Evolutionary conservation across 2,329 filamentous ascomycete genomes (phyloP).

Genomic region (Xylariomycetidae sp.): DNA sequence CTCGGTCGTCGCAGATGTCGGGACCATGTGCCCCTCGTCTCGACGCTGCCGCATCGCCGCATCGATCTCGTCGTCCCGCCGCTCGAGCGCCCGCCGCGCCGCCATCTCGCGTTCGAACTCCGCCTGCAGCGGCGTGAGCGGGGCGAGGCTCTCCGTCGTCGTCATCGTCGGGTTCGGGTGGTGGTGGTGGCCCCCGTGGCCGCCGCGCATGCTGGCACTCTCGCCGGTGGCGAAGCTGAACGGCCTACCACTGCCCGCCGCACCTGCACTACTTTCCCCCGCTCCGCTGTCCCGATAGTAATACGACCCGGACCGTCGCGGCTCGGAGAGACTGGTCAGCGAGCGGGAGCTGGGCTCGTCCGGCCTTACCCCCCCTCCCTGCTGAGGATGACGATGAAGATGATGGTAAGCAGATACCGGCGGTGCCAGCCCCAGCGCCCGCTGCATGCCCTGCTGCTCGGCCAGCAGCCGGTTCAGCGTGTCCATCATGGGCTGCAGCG

Average conservation of each 20-base stretch:
- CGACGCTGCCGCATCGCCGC: background rate
- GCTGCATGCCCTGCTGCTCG: slow-evolving; percentile 19
- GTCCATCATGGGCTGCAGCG: slow-evolving; percentile 39
- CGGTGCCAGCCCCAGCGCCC: background rate
- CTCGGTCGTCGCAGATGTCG: slow-evolving; percentile 1
- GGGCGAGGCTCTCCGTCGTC: background rate
- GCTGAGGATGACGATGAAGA: too few relatives aligned
- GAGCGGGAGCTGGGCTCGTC: too few relatives aligned
- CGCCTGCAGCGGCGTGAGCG: background rate
- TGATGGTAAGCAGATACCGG: too few relatives aligned
- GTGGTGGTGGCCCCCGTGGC: background rate
- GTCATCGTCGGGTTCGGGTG: too few relatives aligned
- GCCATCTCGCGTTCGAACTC: background rate
- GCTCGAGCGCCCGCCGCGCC: slow-evolving; percentile 1
- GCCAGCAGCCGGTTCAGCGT: slow-evolving; percentile 30
- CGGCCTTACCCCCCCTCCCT: too few relatives aligned
- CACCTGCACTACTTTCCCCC: too few relatives aligned
- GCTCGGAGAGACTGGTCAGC: background rate
- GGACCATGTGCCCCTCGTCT: background rate
- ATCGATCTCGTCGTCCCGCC: background rate
- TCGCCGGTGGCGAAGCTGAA: background rate
- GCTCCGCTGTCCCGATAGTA: too few relatives aligned
- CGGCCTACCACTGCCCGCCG: too few relatives aligned
- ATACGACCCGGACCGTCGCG: too few relatives aligned
- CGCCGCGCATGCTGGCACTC: background rate